A percentile compares a stretch with the other conserved stretches of the same genome.
Conservation (phyloP, 2,329 filamentous ascomycete species). For the Scleromitrula shiraiana region DNA sequence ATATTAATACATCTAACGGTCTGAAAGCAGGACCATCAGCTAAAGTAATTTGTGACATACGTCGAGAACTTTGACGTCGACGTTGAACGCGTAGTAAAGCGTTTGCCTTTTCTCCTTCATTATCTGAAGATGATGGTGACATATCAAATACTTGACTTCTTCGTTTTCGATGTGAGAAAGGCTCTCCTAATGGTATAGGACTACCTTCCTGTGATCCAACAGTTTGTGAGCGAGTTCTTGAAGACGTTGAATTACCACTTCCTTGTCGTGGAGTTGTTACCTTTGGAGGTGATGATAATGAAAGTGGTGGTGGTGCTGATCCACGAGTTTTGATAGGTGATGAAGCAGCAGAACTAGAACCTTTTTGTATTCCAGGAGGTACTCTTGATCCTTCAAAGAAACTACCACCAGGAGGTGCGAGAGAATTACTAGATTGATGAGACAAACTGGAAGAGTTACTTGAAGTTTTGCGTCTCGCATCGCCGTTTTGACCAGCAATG, state of each 20-base stretch:
- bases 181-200: slow-evolving; percentile 51
- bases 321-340: slow-evolving; percentile 51
- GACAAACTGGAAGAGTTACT: slow-evolving; percentile 80
- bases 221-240: slow-evolving; percentile 77
- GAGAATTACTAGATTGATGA: slow-evolving; percentile 61
- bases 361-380: slow-evolving; percentile 51
- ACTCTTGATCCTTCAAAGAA: slow-evolving; percentile 65
- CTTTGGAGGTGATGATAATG: slow-evolving; percentile 54
- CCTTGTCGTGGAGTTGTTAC: slow-evolving; percentile 50
- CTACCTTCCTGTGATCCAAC: slow-evolving; percentile 92
- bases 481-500: slow-evolving; percentile 72
- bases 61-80: slow-evolving; percentile 89
- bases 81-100: slow-evolving; percentile 86
- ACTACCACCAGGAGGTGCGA: slow-evolving; percentile 58
- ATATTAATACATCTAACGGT: slow-evolving; percentile 88
- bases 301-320: slow-evolving; percentile 38
- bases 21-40: slow-evolving; percentile 80
- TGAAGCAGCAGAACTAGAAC: slow-evolving; percentile 43
- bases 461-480: slow-evolving; percentile 80
- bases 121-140: slow-evolving; percentile 95
- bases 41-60: slow-evolving; percentile 84
- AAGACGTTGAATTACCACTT: slow-evolving; percentile 45
- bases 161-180: slow-evolving; percentile 72
- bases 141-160: slow-evolving; percentile 93
- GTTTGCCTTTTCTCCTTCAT: slow-evolving; percentile 87